phyloP scores from a whole-genome alignment of 2,329 filamentous ascomycete species.

The Xylariaceae sp. region DNA sequence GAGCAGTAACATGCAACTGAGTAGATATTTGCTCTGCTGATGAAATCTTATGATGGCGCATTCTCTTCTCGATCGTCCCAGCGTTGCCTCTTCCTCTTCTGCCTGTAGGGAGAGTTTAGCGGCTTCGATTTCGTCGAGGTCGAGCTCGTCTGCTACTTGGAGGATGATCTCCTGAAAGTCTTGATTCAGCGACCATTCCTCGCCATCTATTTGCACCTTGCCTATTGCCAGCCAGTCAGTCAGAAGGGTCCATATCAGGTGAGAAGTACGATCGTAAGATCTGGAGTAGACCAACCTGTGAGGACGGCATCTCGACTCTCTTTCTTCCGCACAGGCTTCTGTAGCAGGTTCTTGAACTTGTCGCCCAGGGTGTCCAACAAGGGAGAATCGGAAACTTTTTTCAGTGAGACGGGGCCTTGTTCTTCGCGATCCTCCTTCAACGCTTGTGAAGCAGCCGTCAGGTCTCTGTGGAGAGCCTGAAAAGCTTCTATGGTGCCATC shows the following conservation, averaged over 20 bases:
- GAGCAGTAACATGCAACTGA: constrained; percentile 79
- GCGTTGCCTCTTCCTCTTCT: constrained; percentile 60
- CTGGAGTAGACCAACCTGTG: constrained; percentile 47
- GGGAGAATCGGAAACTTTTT: constrained; percentile 16
- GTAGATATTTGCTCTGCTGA: constrained; percentile 73
- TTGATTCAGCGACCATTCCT: constrained; percentile 76
- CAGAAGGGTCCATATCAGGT: constrained; percentile 8
- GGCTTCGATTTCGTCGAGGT: constrained; percentile 85
- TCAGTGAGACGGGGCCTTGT: constrained; percentile 51
- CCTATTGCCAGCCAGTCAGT: constrained; percentile 48
- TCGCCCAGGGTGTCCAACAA: constrained; percentile 60
- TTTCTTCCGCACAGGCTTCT: constrained; percentile 71
- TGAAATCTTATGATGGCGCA: constrained; percentile 86
- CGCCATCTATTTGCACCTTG: constrained; percentile 67
- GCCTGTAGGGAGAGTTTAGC: constrained; percentile 72
- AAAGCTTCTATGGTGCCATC: constrained; percentile 70
- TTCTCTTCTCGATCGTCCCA: constrained; percentile 71
- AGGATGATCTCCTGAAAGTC: constrained; percentile 81
- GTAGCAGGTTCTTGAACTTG: constrained; percentile 67
- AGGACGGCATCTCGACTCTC: constrained; percentile 68
- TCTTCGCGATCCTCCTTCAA: constrained; percentile 57
- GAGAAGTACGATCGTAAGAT: background rate
- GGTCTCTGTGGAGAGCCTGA: constrained; percentile 80
- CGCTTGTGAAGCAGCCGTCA: constrained; percentile 70
- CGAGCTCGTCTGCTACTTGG: constrained; percentile 79